Base-by-base conservation (phyloP, 2,329 filamentous ascomycete species). In the Ceratocystis eucalypticola region DNA sequence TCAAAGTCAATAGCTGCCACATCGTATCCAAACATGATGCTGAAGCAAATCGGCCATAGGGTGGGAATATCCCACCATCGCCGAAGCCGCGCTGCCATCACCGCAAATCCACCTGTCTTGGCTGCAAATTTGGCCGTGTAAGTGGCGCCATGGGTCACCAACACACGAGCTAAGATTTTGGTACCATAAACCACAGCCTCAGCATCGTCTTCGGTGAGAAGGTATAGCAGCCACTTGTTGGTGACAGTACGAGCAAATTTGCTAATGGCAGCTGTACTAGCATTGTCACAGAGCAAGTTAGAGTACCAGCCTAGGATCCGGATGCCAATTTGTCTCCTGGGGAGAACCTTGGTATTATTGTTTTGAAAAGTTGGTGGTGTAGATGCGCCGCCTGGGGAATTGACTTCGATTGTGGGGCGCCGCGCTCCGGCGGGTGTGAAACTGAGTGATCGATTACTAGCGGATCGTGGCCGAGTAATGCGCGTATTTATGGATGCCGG, bases 191-290 rank as follows among this genome's bases (percentile, higher is more conserved):
- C 80, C 10, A 96, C 88, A 25, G 96, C 87, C 70, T 91, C 88
- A 5, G 89, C 82, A 68, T 97, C 89, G 69, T 89, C 85, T 73
- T 96, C 92, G 6, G 90, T 90, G 63, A 97, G 81, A 15, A 99
- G 82, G 74, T 96, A 96, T 15, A 99, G 78, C 15, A 96, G 82
- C 92, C 92, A 96, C 87, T 93, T 96, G 71, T 96, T 96, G 25
- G 93, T 96, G 7, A 99, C 93, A 1, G 93, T 95, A 72, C 88
- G 89, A 4, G 91, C 90, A 78, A 99, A 97, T 71, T 91, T 94
- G 72, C 87, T 85, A 66, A 96, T 88, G 69, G 88, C 85, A 15
- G 79, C 79, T 8, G 82, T 77, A 69, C 87, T 90, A 25, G 82
- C 82, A 71, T 84, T 84, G 69, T 89, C 85, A 71, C 91, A 96